Conservation (phyloP, 257 asterid species). For the Przewalskia tangutica region DNA sequence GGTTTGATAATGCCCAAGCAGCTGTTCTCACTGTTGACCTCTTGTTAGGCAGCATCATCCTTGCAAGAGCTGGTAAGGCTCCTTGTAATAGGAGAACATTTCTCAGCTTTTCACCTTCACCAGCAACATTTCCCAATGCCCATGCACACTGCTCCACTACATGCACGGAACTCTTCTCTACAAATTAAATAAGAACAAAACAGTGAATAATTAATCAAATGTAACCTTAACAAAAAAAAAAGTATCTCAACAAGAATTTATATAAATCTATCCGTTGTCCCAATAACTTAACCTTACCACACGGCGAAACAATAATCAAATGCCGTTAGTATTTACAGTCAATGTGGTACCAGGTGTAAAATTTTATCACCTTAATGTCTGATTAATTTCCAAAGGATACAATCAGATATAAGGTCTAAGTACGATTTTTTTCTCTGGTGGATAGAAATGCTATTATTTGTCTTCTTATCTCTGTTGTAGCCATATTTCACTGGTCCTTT, state of each 20-base stretch:
- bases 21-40: constrained; percentile 98
- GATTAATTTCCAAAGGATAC: background rate
- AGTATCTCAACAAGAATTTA: background rate
- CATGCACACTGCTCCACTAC: constrained; percentile 99
- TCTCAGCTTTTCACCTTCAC: constrained; percentile 90
- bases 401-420: background rate
- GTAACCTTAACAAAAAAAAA: background rate
- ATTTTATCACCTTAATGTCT: background rate
- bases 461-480: background rate
- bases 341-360: background rate
- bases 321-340: background rate
- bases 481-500: background rate
- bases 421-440: background rate
- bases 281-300: background rate
- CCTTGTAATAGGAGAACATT: constrained; percentile 74
- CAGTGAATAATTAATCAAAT: background rate
- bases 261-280: background rate
- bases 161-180: constrained; percentile 75
- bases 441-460: background rate
- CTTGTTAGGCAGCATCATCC: constrained; percentile 85
- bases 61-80: constrained; percentile 80
- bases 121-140: constrained; percentile 98
- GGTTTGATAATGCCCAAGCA: constrained; percentile 97
- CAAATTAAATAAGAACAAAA: constrained; percentile 6
- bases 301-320: background rate